Evolutionary conservation across 495 filamentous ascomycete species (phyloP).

Genomic region (Penicillium cosmopolitanum): DNA sequence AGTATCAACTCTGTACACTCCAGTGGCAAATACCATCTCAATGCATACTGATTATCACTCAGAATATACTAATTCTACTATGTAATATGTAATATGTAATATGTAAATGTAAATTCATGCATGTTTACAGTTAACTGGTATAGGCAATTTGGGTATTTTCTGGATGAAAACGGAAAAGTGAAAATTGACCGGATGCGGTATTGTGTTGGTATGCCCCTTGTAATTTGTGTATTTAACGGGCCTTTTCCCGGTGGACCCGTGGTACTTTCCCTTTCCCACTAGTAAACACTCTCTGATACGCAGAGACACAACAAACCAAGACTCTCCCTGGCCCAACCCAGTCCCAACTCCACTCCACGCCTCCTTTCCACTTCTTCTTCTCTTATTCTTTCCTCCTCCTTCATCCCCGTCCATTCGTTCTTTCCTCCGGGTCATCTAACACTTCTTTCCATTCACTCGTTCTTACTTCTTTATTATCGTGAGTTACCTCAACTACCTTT

Average conservation of each 20-base stretch:
- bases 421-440: slow-evolving; percentile 38
- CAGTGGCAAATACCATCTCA: background rate
- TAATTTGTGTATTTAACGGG: background rate
- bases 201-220: slow-evolving; percentile 21
- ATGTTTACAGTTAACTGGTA: too few species aligned
- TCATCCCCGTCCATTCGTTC: slow-evolving; percentile 54
- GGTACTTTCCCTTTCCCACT: too few species aligned
- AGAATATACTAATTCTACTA: background rate
- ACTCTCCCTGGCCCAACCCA: background rate
- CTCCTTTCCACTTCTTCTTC: slow-evolving; percentile 42
- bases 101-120: too few species aligned
- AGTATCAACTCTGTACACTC: background rate
- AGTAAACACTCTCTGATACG: too few species aligned
- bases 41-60: too few species aligned
- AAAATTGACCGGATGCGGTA: slow-evolving; percentile 25
- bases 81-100: too few species aligned
- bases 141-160: too few species aligned
- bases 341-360: slow-evolving; percentile 29
- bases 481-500: background rate
- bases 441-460: slow-evolving; percentile 32
- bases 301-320: slow-evolving; percentile 1
- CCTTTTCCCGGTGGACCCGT: background rate
- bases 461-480: slow-evolving; percentile 11
- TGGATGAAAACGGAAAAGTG: too few species aligned
- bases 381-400: slow-evolving; percentile 38